These are phyloP conservation scores for Penicillium maclennaniae DNA, from an alignment of 495 filamentous ascomycete species.

Conservation along the genomic window DNA sequence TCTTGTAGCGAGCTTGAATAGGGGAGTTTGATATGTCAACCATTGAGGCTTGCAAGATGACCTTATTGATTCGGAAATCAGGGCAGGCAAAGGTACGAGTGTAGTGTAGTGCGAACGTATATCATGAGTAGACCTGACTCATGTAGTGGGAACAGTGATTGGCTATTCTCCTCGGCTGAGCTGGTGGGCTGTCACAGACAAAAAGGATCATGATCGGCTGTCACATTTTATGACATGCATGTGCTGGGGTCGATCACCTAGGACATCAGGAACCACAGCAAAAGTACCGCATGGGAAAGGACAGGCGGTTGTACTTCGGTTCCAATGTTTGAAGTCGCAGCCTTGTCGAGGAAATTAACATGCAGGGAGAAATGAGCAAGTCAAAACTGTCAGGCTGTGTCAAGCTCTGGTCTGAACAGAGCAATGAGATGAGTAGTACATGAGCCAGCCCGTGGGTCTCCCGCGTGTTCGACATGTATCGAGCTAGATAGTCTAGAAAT, in stretches of 20 bases:
- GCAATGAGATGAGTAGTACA: background rate
- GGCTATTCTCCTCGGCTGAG: constrained; percentile 2
- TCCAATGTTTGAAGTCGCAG: background rate
- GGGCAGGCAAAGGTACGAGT: constrained; percentile 1
- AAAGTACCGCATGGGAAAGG: background rate
- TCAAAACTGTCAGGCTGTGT: background rate
- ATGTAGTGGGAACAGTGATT: constrained; percentile 3
- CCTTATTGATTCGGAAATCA: constrained; percentile 7
- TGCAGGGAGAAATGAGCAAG: background rate
- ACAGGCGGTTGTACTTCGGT: background rate
- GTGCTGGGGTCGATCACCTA: constrained; percentile 4
- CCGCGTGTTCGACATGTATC: background rate
- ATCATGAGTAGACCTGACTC: background rate
- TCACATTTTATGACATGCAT: constrained; percentile 17
- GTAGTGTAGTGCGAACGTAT: constrained; percentile 3
- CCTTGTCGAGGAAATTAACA: background rate
- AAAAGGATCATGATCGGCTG: constrained; percentile 8
- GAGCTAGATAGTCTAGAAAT: no score
- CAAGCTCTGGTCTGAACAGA: background rate
- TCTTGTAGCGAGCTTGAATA: background rate
- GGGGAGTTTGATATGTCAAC: background rate
- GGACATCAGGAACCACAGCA: background rate
- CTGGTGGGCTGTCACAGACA: constrained; percentile 5
- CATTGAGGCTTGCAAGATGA: background rate
- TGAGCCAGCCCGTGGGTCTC: no score